Evolutionary conservation across 1,139 yeast species (phyloP), one percentile per base, ranked within the genome.

Genomic region (Kluyveromyces sp.): DNA sequence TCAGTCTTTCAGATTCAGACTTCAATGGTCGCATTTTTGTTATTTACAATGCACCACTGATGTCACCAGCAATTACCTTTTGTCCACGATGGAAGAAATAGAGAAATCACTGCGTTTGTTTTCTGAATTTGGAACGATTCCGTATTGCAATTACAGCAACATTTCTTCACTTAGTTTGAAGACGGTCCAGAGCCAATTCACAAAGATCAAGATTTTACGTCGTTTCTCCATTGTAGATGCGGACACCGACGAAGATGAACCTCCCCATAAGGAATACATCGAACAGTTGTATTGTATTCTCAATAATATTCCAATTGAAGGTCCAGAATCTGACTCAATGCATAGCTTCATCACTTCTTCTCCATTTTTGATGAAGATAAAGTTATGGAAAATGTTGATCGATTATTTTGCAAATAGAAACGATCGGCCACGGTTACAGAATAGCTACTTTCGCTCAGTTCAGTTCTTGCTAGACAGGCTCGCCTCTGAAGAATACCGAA

Each of bases 331-430:
- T 31, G 50, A 56, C 3, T 77, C 87, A 3, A 78, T 86, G 58
- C 68, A 71, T 20, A 61, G 66, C 15, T 87, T 87, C 54, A 68
- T 92, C 17, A 66, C 68, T 2, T 68, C 68, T 12, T 79, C 95
- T 0, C 77, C 92, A 0, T 68, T 83, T 17, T 82, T 79, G 32
- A 73, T 88, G 63, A 77, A 75, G 45, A 66, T 87, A 32, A 79
- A 79, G 45, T 66, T 92, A 2, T 89, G 97, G 96, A 76, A 77
- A 38, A 71, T 85, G 19, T 66, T 92, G 15, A 71, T 86, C 35
- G 77, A 75, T 49, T 76, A 76, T 44, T 87, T 85, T 54, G 64
- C 69, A 7, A 67, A 65, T 11, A 61, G 66, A 3, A 63, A 69
- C 0, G 68, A 76, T 38, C 46, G 67, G 12, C 53, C 53, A 0